Conservation (phyloP, 1,139 yeast genomes). For the Saccharomyces hybrid region DNA sequence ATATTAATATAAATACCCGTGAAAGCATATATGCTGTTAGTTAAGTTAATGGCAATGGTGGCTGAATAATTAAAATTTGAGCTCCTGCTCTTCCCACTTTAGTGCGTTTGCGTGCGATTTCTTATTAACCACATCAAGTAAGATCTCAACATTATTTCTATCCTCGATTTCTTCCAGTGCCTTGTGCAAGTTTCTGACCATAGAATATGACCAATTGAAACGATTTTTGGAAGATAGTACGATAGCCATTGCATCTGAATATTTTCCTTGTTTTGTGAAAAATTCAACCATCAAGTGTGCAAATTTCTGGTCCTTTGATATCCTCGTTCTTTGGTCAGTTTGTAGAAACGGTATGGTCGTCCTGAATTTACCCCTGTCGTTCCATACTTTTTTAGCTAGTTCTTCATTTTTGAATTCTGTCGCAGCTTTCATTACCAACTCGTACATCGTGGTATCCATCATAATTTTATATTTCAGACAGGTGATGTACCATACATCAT, state of each 20-base stretch:
- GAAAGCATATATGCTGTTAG: conserved; percentile 1
- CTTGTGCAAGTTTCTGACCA: conserved; percentile 41
- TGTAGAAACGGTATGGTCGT: conserved; percentile 43
- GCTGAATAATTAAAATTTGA: conserved; percentile 5
- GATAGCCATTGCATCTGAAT: conserved; percentile 64
- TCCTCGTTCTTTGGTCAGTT: conserved; percentile 37
- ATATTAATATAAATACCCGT: neutral
- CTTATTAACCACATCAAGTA: conserved; percentile 24
- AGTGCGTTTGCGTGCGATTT: conserved; percentile 11
- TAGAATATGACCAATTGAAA: conserved; percentile 64
- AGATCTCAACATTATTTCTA: conserved; percentile 30
- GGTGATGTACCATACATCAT: conserved; percentile 8
- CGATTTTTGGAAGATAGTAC: conserved; percentile 59
- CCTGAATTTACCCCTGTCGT: conserved; percentile 68
- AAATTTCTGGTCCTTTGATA: conserved; percentile 40
- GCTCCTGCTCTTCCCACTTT: conserved; percentile 14
- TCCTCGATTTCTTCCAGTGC: conserved; percentile 49
- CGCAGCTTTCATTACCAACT: conserved; percentile 60
- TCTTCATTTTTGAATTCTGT: conserved; percentile 44
- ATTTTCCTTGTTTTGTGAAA: conserved; percentile 21
- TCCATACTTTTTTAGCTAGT: conserved; percentile 64
- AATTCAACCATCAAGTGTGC: conserved; percentile 28
- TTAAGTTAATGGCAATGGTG: neutral
- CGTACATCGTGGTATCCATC: conserved; percentile 49
- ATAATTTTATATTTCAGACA: conserved; percentile 21